Conservation (phyloP, 768 basidiomycete species). For the Rhodotorula graminis region DNA sequence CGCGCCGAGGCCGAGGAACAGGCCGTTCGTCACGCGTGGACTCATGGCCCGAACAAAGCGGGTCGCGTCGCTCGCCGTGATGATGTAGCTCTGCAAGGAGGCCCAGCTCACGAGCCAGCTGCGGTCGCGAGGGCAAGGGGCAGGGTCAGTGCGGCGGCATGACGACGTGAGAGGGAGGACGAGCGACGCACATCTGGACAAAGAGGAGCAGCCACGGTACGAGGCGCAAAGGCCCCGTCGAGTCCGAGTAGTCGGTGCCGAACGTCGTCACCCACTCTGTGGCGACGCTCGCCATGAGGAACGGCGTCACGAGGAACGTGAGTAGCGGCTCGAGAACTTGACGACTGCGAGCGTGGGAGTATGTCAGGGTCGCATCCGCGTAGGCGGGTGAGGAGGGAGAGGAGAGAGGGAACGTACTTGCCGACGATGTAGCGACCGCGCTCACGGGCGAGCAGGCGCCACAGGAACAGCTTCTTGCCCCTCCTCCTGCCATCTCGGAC, state of each 20-base stretch:
- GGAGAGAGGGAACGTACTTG: neutral
- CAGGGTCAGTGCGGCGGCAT: neutral
- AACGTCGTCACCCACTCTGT: neutral
- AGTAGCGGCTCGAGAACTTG: constrained; percentile 6
- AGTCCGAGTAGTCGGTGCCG: neutral
- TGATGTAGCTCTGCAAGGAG: constrained; percentile 7
- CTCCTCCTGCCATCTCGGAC: neutral
- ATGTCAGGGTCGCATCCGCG: neutral
- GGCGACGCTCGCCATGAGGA: neutral
- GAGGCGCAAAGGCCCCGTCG: neutral
- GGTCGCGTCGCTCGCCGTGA: neutral
- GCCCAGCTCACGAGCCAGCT: constrained; percentile 18
- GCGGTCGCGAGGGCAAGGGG: neutral
- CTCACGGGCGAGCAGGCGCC: neutral
- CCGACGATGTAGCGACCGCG: constrained; percentile 8
- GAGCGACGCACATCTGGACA: neutral
- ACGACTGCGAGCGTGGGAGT: neutral
- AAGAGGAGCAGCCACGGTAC: neutral
- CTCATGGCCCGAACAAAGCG: neutral
- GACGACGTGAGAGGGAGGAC: too few species aligned
- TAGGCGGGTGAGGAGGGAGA: neutral
- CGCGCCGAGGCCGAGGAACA: neutral
- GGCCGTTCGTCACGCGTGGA: neutral
- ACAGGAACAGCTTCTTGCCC: neutral
- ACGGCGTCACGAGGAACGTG: neutral